phyloP scores from a whole-genome alignment of 1,139 yeast genomes.

The Sugiyamaella grinbergsii region DNA sequence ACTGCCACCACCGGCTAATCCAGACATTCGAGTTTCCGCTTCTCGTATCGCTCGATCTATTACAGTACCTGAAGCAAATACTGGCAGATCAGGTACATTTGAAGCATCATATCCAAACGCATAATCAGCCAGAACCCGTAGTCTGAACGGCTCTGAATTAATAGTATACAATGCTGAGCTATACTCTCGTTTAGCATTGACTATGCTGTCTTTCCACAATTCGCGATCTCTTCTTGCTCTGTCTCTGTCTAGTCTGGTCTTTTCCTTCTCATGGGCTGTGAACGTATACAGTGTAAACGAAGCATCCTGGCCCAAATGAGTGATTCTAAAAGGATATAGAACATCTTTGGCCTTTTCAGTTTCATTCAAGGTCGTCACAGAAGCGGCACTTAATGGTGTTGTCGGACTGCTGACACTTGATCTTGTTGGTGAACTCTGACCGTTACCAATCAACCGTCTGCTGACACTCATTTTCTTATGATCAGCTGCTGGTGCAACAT shows the following conservation, averaged over 20 bases:
- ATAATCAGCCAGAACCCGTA: constrained; percentile 58
- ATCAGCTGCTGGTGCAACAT: constrained; percentile 21
- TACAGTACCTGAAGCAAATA: constrained; percentile 65
- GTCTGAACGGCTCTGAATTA: constrained; percentile 52
- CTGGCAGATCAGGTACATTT: constrained; percentile 61
- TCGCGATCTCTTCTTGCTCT: constrained; percentile 49
- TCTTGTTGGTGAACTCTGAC: constrained; percentile 19
- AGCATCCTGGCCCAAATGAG: constrained; percentile 53
- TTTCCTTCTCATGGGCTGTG: constrained; percentile 38
- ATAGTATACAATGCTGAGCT: constrained; percentile 48
- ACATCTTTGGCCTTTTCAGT: constrained; percentile 34
- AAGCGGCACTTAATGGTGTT: constrained; percentile 6
- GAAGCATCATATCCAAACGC: constrained; percentile 61
- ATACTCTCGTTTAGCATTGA: constrained; percentile 56
- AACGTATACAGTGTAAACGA: constrained; percentile 62
- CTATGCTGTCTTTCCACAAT: constrained; percentile 61
- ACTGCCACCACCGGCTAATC: background rate
- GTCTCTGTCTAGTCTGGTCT: constrained; percentile 1
- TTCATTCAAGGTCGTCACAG: constrained; percentile 30
- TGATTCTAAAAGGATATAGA: constrained; percentile 50
- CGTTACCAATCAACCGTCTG: constrained; percentile 19
- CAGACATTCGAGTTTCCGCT: constrained; percentile 1
- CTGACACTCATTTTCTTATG: constrained; percentile 23
- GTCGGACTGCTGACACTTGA: constrained; percentile 19
- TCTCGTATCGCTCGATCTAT: constrained; percentile 51